These are phyloP conservation scores for Schwanniomyces occidentalis DNA, from an alignment of 805 yeast species.

Conservation along the genomic window DNA sequence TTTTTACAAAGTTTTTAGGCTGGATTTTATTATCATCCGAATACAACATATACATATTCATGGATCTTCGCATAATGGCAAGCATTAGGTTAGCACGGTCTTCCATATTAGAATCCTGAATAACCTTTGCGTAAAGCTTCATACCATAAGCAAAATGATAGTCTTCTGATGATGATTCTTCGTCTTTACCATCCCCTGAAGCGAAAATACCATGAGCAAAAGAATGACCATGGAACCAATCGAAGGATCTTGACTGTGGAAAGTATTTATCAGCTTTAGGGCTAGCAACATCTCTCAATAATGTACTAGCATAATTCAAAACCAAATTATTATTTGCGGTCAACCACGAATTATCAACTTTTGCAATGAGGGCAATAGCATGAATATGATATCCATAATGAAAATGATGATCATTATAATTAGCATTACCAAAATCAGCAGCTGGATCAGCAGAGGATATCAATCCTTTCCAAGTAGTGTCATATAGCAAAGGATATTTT, in stretches of 20 bases:
- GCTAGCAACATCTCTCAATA: constrained; percentile 68
- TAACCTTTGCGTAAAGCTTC: constrained; percentile 62
- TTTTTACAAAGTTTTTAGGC: constrained; percentile 55
- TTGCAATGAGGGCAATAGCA: constrained; percentile 64
- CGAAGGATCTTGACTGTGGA: constrained; percentile 69
- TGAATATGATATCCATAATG: constrained; percentile 75
- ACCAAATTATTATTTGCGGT: constrained; percentile 26
- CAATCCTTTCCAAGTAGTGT: constrained; percentile 75
- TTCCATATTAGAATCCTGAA: constrained; percentile 53
- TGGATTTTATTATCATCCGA: constrained; percentile 53
- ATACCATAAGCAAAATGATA: constrained; percentile 69
- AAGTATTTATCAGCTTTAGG: constrained; percentile 57
- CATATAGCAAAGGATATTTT: constrained; percentile 72
- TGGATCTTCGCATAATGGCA: constrained; percentile 54
- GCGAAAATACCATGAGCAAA: constrained; percentile 75
- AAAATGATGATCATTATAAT: constrained; percentile 75
- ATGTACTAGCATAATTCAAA: constrained; percentile 52
- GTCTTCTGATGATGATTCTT: constrained; percentile 75
- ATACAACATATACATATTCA: constrained; percentile 58
- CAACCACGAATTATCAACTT: constrained; percentile 49
- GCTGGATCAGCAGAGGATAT: constrained; percentile 65
- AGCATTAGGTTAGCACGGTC: constrained; percentile 59
- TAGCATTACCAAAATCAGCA: constrained; percentile 72
- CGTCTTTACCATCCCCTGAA: constrained; percentile 75
- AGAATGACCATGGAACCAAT: constrained; percentile 77